A percentile compares a stretch with the other conserved stretches of the same genome.
phyloP scores from a whole-genome alignment of 352 stramenopile species.

The Globisporangium carolinianum region DNA sequence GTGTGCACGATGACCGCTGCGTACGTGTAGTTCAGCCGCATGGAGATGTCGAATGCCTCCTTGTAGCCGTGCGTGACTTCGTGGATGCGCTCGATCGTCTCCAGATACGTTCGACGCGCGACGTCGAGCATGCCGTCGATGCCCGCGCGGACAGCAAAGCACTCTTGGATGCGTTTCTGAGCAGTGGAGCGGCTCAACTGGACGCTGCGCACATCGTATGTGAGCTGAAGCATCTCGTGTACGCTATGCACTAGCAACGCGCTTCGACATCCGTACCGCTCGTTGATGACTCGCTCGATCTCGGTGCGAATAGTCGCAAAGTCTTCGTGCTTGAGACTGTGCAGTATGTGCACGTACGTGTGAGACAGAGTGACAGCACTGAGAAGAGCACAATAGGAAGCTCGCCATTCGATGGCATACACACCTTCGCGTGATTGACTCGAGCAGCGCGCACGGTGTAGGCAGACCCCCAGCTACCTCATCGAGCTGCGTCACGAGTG shows the following conservation, averaged over 20 bases:
- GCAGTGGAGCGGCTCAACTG: constrained; percentile 58
- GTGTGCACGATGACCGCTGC: constrained; percentile 2
- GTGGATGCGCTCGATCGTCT: constrained; percentile 81
- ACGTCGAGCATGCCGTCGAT: constrained; percentile 86
- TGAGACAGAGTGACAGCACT: no score
- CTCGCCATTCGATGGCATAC: background rate
- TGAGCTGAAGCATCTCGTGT: background rate
- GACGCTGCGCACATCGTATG: constrained; percentile 24
- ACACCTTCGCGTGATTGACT: constrained; percentile 60
- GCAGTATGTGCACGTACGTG: background rate
- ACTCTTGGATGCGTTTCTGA: constrained; percentile 83
- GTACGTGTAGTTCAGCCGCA: constrained; percentile 79
- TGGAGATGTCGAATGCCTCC: constrained; percentile 47
- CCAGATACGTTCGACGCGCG: constrained; percentile 67
- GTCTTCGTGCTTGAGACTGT: constrained; percentile 44
- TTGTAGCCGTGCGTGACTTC: constrained; percentile 72
- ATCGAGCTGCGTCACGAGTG: constrained; percentile 43
- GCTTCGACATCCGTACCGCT: constrained; percentile 26
- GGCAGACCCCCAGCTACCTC: constrained; percentile 22
- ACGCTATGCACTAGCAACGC: background rate
- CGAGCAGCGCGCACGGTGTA: constrained; percentile 34
- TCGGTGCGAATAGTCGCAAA: constrained; percentile 46
- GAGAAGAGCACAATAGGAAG: no score
- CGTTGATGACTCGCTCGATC: constrained; percentile 73
- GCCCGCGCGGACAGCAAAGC: constrained; percentile 69